Evolutionary conservation across 106 monocot species (phyloP).

Genomic region (Dactylorhiza incarnata): DNA sequence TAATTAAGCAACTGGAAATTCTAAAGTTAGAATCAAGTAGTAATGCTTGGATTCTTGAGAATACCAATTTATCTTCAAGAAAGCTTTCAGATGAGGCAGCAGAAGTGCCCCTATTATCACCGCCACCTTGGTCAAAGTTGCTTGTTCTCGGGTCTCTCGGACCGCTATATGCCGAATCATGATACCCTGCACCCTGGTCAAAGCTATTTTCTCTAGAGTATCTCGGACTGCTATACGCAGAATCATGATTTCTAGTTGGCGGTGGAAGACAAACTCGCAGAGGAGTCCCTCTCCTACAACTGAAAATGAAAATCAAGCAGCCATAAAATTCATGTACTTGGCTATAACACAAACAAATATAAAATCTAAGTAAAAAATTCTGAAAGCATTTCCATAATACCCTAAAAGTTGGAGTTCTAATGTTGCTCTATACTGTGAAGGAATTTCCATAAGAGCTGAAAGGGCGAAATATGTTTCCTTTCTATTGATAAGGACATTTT

Average conservation of each 20-base stretch:
- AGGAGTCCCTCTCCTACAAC: slow-evolving; percentile 40
- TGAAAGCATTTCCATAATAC: slow-evolving; percentile 20
- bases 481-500: slow-evolving; percentile 26
- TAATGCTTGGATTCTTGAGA: background rate
- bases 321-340: background rate
- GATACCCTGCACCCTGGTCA: slow-evolving; percentile 15
- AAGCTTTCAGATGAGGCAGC: slow-evolving; percentile 27
- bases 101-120: slow-evolving; percentile 10
- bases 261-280: slow-evolving; percentile 49
- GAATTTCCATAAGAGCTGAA: slow-evolving; percentile 78
- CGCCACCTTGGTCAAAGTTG: slow-evolving; percentile 20
- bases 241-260: slow-evolving; percentile 28
- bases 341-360: background rate
- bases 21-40: background rate
- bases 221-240: slow-evolving; percentile 14
- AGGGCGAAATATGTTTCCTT: slow-evolving; percentile 79
- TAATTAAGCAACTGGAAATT: background rate
- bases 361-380: background rate
- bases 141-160: background rate
- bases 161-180: slow-evolving; percentile 3
- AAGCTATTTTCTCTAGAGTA: slow-evolving; percentile 44
- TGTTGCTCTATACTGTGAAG: slow-evolving; percentile 75
- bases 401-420: slow-evolving; percentile 66
- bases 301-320: slow-evolving; percentile 10
- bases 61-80: slow-evolving; percentile 50